phyloP scores from a whole-genome alignment of 306 rosid genomes.

The Inga laurina region DNA sequence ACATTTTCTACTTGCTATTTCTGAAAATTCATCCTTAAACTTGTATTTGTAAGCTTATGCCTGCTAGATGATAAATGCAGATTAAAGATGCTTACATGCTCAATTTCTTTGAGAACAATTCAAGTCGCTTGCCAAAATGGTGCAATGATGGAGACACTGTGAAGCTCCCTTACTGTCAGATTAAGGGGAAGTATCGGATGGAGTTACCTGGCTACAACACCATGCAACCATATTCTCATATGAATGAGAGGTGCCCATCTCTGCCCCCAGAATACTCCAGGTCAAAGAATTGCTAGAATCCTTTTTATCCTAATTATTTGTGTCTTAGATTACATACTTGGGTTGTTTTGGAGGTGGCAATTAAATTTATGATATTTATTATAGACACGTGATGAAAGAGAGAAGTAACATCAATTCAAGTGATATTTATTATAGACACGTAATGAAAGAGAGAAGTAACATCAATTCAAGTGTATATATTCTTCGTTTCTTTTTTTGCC shows the following conservation, averaged over 20 bases:
- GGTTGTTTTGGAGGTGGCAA: slow-evolving; percentile 23
- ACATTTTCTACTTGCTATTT: neutral
- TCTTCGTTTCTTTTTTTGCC: too few species aligned
- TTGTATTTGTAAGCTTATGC: neutral
- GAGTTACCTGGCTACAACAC: slow-evolving; percentile 86
- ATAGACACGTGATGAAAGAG: neutral
- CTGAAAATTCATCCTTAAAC: neutral
- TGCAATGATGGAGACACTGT: slow-evolving; percentile 82
- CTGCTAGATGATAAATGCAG: slow-evolving; percentile 51
- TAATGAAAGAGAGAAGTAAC: neutral
- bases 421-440: slow-evolving; percentile 24
- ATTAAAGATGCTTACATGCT: slow-evolving; percentile 92
- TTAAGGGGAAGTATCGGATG: slow-evolving; percentile 84
- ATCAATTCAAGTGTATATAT: slow-evolving; percentile 28
- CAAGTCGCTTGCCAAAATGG: slow-evolving; percentile 88
- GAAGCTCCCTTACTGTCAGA: slow-evolving; percentile 94
- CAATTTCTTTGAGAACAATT: slow-evolving; percentile 78
- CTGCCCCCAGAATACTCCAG: slow-evolving; percentile 76
- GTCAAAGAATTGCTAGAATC: slow-evolving; percentile 55
- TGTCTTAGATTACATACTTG: neutral
- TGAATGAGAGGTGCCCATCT: slow-evolving; percentile 95
- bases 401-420: neutral
- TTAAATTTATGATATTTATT: slow-evolving; percentile 25
- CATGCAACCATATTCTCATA: slow-evolving; percentile 72
- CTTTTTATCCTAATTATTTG: slow-evolving; percentile 8